A percentile compares a stretch with the other conserved stretches of the same genome.
phyloP scores from a whole-genome alignment of 78 protist genomes.

The Cyanophora paradoxa region DNA sequence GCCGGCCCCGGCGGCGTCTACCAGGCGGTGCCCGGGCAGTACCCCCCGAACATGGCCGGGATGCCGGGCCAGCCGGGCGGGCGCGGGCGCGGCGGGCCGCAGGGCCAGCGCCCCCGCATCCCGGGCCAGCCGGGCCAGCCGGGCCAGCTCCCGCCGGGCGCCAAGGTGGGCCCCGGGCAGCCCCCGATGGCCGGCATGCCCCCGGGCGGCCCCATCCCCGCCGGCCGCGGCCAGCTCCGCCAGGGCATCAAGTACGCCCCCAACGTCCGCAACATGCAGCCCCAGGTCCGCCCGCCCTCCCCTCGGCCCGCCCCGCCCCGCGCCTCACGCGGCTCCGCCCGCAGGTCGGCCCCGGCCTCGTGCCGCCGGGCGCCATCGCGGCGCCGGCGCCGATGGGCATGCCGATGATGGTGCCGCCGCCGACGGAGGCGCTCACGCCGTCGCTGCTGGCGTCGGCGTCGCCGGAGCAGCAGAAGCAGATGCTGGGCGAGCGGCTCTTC shows the following conservation, averaged over 20 bases:
- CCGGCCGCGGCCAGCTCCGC: not conserved
- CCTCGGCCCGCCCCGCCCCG: conserved; percentile 8
- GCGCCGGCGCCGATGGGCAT: too few species aligned
- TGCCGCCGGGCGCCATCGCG: not conserved
- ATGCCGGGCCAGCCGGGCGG: not conserved
- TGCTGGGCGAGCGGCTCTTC: conserved; percentile 82
- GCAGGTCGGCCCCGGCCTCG: not conserved
- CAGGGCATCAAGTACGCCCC: not conserved
- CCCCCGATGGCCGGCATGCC: not conserved
- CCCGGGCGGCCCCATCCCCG: not conserved
- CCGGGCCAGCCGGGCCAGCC: not conserved
- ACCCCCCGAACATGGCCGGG: not conserved
- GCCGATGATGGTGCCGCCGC: not conserved
- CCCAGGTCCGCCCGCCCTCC: not conserved
- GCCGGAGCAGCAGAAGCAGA: conserved; percentile 45
- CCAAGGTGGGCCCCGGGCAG: not conserved
- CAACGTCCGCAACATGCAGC: conserved; percentile 3
- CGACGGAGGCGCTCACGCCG: conserved; percentile 14
- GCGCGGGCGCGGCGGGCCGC: not conserved
- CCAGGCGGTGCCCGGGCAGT: not conserved
- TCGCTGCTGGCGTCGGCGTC: conserved; percentile 19
- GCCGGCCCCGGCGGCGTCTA: not conserved
- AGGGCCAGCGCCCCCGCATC: not conserved
- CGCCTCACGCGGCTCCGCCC: not conserved
- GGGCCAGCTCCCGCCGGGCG: not conserved